A percentile compares a stretch with the other conserved stretches of the same genome.
Evolutionary conservation across 1,139 yeast genomes (phyloP).

Genomic region (Blastobotrys buckinghamii): DNA sequence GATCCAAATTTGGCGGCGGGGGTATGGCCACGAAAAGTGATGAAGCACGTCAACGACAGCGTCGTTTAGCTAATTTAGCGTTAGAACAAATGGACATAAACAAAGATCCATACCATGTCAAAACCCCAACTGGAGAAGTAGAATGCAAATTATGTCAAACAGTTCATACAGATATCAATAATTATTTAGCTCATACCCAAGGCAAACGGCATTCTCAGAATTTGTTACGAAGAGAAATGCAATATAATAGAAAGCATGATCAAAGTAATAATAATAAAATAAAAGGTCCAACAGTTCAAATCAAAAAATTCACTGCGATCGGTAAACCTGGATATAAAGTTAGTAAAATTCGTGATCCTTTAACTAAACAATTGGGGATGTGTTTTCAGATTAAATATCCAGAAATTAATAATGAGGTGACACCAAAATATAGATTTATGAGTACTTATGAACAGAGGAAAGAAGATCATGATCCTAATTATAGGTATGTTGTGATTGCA

Average conservation of each 20-base stretch:
- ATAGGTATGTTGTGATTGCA: conserved; percentile 66
- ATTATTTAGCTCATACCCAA: conserved; percentile 72
- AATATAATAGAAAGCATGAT: conserved; percentile 24
- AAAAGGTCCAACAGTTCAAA: conserved; percentile 20
- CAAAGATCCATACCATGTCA: conserved; percentile 67
- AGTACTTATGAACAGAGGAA: conserved; percentile 61
- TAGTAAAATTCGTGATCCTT: conserved; percentile 60
- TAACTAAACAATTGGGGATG: conserved; percentile 53
- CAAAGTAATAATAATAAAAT: conserved; percentile 3
- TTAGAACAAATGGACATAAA: conserved; percentile 60
- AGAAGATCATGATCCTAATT: conserved; percentile 39
- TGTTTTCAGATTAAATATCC: conserved; percentile 54
- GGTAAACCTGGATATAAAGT: conserved; percentile 69
- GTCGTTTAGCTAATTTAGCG: conserved; percentile 59
- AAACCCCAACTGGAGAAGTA: conserved; percentile 64
- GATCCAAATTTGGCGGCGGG: conserved; percentile 50
- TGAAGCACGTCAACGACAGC: conserved; percentile 58
- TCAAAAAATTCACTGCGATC: conserved; percentile 55
- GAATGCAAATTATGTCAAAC: conserved; percentile 78
- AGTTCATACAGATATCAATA: conserved; percentile 66
- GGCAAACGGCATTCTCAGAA: conserved; percentile 72
- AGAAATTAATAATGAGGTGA: conserved; percentile 40
- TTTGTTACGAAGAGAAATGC: conserved; percentile 49
- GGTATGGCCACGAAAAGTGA: conserved; percentile 71
- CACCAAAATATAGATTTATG: conserved; percentile 69